Evolutionary conservation across 768 basidiomycete genomes (phyloP), one percentile per base, ranked within the genome.

Genomic region (Trametes maxima): DNA sequence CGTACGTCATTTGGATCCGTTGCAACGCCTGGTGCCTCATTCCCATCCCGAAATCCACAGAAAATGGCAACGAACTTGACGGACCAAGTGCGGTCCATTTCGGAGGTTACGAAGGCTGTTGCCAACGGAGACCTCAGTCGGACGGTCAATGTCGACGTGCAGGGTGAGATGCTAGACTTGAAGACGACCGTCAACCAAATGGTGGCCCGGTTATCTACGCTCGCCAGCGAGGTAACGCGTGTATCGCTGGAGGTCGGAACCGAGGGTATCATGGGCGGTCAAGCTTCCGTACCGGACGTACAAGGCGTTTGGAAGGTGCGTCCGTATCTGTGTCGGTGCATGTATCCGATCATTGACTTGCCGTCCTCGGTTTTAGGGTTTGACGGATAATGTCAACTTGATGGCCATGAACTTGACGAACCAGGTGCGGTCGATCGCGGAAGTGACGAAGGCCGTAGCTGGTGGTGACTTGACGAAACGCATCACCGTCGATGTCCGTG

Each of bases 391-490:
- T 62, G 92, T 94, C 68, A 93, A 92, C 73, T 70, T 90, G 60
- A 91, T 92, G 92, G 92, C 92, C 46, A 88, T 89, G 84, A 95
- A 95, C 68, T 74, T 94, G 71, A 95, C 92, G 50, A 89, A 90
- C 64, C 92, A 95, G 82, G 94, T 95, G 64, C 88, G 96, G 57
- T 91, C 90, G 50, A 95, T 95, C 68, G 92, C 94, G 0, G 83
- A 90, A 67, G 96, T 98, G 42, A 98, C 96, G 21, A 95, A 94
- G 73, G 96, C 95, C 13, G 95, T 98, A 40, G 94, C 95, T 2
- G 82, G 85, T 37, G 96, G 96, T 28, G 95, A 98, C 72, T 79
- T 98, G 72, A 94, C 90, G 10, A 91, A 94, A 79, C 94, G 91
- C 78, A 94, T 96, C 69, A 88, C 88, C 59, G 93, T 95, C 65